A percentile compares a stretch with the other conserved stretches of the same genome.
Evolutionary conservation across 441 rosid genomes (phyloP).

Genomic region (Corymbia citriodora): DNA sequence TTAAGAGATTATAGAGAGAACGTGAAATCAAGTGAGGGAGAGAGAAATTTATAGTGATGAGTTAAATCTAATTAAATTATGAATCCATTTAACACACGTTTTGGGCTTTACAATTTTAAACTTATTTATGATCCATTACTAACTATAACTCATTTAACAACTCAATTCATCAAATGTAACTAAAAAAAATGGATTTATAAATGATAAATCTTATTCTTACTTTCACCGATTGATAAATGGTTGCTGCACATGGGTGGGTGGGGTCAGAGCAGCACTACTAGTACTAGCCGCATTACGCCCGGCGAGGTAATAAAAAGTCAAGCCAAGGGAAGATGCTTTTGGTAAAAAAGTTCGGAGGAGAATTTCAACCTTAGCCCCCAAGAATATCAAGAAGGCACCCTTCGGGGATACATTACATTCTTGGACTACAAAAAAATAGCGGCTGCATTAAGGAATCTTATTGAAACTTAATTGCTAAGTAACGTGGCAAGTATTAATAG

Average conservation of each 20-base stretch:
- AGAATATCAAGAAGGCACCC: neutral
- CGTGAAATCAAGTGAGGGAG: accelerated
- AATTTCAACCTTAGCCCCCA: neutral
- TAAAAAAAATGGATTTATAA: neutral
- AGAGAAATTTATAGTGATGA: neutral
- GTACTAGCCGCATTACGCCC: neutral
- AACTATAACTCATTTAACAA: neutral
- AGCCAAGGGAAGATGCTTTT: neutral
- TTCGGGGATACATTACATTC: neutral
- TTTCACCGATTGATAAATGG: neutral
- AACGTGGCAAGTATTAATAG: neutral
- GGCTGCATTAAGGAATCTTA: neutral
- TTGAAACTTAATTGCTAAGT: neutral
- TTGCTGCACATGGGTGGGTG: neutral
- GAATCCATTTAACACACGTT: neutral
- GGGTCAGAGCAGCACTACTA: neutral
- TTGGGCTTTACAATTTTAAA: neutral
- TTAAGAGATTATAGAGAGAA: neutral
- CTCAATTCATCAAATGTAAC: neutral
- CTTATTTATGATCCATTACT: accelerated
- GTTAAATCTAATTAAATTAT: neutral
- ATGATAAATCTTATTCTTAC: neutral
- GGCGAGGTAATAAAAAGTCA: neutral
- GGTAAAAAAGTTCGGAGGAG: neutral
- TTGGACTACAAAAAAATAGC: neutral